phyloP scores from a whole-genome alignment of 129 eudicot species.

The Saposhnikovia divaricata region DNA sequence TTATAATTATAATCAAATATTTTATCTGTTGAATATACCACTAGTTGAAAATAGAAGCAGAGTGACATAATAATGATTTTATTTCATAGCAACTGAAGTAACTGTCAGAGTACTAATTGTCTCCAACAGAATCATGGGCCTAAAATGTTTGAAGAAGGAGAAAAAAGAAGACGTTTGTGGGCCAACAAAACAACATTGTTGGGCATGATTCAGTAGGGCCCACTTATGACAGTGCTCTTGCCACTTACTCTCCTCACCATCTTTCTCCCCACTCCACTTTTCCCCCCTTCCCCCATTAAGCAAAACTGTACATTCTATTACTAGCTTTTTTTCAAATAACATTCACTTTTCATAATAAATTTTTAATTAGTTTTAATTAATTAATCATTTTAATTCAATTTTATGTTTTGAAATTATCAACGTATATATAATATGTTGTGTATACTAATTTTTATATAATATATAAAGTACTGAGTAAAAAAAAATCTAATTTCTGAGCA shows the following conservation, averaged over 20 bases:
- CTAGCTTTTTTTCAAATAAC: too few relatives aligned
- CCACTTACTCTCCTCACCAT: not conserved
- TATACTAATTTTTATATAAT: too few relatives aligned
- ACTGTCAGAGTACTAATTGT: not conserved
- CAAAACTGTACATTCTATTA: too few relatives aligned
- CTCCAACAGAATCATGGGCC: constrained; percentile 1
- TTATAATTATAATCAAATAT: too few relatives aligned
- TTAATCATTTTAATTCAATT: too few relatives aligned
- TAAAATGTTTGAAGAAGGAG: not conserved
- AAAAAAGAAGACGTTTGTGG: constrained; percentile 4
- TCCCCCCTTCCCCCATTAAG: not conserved
- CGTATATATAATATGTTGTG: too few relatives aligned
- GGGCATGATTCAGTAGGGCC: not conserved
- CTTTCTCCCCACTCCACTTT: not conserved
- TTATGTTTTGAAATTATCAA: too few relatives aligned
- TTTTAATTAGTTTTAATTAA: too few relatives aligned
- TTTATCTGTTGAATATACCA: too few relatives aligned
- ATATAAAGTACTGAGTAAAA: too few relatives aligned
- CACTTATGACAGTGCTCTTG: not conserved
- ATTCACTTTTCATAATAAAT: too few relatives aligned
- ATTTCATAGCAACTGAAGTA: constrained; percentile 1
- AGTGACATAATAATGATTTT: not conserved
- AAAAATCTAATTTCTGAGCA: too few relatives aligned
- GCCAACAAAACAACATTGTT: not conserved
- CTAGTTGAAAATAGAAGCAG: not conserved